Evolutionary conservation across 75 land plant species (phyloP).

Genomic region (Ceratopteris richardii): DNA sequence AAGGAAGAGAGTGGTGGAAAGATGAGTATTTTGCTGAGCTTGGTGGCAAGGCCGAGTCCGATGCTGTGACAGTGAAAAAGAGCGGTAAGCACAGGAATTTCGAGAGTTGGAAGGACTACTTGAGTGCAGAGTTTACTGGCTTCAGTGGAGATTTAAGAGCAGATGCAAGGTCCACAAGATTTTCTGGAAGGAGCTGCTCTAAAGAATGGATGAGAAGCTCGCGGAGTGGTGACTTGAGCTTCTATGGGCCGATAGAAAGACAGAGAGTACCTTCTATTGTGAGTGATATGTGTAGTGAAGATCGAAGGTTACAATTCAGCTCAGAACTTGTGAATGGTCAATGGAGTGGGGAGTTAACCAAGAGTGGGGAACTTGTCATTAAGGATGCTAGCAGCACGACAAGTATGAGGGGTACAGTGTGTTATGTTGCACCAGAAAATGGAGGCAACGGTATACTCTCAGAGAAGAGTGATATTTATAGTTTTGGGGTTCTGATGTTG

Average conservation of each 20-base stretch:
- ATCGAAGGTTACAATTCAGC: neutral
- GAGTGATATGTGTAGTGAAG: constrained; percentile 47
- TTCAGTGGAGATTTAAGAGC: constrained; percentile 5
- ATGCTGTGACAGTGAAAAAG: constrained; percentile 11
- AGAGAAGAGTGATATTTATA: constrained; percentile 82
- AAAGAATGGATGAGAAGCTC: constrained; percentile 8
- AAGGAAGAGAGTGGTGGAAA: constrained; percentile 88
- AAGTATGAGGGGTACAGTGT: constrained; percentile 89
- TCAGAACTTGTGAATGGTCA: neutral
- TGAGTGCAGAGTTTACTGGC: constrained; percentile 5
- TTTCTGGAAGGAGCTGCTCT: constrained; percentile 3
- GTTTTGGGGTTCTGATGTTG: constrained; percentile 66
- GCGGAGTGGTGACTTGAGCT: constrained; percentile 16
- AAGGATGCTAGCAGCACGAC: constrained; percentile 76
- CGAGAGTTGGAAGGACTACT: constrained; percentile 11
- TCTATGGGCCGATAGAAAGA: constrained; percentile 39
- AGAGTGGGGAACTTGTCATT: constrained; percentile 54
- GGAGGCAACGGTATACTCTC: constrained; percentile 53
- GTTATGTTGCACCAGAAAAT: constrained; percentile 80
- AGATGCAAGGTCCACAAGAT: neutral
- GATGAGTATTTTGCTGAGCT: constrained; percentile 67
- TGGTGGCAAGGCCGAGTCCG: constrained; percentile 26
- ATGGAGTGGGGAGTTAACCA: constrained; percentile 6
- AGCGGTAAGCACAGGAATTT: constrained; percentile 14
- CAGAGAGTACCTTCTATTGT: constrained; percentile 23